Evolutionary conservation across 2,329 filamentous ascomycete genomes (phyloP), one percentile per base, ranked within the genome.

Genomic region (Aspergillus sp.): DNA sequence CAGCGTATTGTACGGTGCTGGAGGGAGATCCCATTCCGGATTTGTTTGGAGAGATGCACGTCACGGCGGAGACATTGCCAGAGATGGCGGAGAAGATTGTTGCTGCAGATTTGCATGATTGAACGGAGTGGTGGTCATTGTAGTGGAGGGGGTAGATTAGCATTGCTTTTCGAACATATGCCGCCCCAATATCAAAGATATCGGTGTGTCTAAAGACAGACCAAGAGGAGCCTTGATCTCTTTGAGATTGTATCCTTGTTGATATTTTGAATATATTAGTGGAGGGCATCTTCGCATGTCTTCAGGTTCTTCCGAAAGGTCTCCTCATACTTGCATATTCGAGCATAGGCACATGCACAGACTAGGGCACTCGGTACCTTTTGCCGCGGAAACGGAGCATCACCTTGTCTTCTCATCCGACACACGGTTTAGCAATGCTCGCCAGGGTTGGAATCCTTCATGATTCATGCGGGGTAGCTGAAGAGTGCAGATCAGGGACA

Each of bases 71-170:
- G 23, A 61, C 54, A 17, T 38, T 67, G 38, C 57, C 59, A 2
- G 58, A 48, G 4, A 65, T 66, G 64, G 64, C 64, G n/a, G 62
- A 65, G 13, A 61, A 56, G 50, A 64, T 67, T n/a, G 62, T 67
- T 50, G 60, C 58, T 25, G 43, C 50, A n/a, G 19, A 29, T 10
- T 25, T 23, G 21, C 17, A 38, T 23, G 17, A 21, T 2, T 36
- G 14, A 16, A 46, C 10, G 25, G 25, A 10, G 11, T 42, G 6
- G n/a, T 43, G 40, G 9, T 7, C 2, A 29, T 29, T 29, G 25
- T 29, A 29, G 25, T 29, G 25, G 25, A 29, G 11, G 25, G 9
- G 25, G 23, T 25, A 25, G 23, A 25, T 5, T 25, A 25, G 23
- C 6, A 23, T 23, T 23, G 21, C 21, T 23, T 3, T 23, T 23